Evolutionary conservation across 139 green algal species (phyloP).

Genomic region (Spirogloea muscicola): DNA sequence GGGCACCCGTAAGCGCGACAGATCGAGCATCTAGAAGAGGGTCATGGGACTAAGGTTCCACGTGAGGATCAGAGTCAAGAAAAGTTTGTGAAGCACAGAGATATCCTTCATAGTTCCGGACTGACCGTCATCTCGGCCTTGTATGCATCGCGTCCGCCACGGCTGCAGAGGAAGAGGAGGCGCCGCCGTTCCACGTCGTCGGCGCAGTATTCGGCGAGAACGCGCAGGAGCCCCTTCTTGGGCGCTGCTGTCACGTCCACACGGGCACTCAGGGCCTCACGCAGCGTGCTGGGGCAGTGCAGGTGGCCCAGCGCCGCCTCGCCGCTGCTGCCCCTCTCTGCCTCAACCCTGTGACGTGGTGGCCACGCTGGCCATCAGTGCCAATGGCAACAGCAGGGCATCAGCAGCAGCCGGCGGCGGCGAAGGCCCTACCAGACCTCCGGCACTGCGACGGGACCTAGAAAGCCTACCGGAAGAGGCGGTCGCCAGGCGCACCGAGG

Average conservation of each 20-base stretch:
- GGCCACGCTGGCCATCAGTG: too few species aligned
- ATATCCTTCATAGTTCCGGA: too few species aligned
- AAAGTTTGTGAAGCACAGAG: too few species aligned
- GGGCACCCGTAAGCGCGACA: too few species aligned
- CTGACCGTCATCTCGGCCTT: slow-evolving; percentile 62
- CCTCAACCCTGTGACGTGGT: too few species aligned
- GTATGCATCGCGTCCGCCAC: slow-evolving; percentile 57
- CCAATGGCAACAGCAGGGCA: too few species aligned
- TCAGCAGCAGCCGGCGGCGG: too few species aligned
- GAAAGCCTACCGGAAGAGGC: slow-evolving; percentile 53
- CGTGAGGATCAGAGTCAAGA: too few species aligned
- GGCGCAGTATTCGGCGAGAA: slow-evolving; percentile 79
- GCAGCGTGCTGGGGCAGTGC: slow-evolving; percentile 67
- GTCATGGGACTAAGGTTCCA: too few species aligned
- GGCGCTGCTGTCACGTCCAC: slow-evolving; percentile 69
- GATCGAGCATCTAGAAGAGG: too few species aligned
- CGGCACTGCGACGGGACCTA: too few species aligned
- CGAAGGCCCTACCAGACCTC: too few species aligned
- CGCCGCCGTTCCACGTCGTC: slow-evolving; percentile 58
- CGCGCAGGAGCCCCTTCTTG: slow-evolving; percentile 76
- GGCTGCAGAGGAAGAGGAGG: slow-evolving; percentile 63
- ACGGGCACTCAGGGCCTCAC: slow-evolving; percentile 59
- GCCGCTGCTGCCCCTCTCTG: neutral
- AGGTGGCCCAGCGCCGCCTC: slow-evolving; percentile 12
- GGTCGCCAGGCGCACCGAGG: slow-evolving; percentile 48